Evolutionary conservation across 2,329 filamentous ascomycete genomes (phyloP).

Genomic region (Cytospora schulzeri): DNA sequence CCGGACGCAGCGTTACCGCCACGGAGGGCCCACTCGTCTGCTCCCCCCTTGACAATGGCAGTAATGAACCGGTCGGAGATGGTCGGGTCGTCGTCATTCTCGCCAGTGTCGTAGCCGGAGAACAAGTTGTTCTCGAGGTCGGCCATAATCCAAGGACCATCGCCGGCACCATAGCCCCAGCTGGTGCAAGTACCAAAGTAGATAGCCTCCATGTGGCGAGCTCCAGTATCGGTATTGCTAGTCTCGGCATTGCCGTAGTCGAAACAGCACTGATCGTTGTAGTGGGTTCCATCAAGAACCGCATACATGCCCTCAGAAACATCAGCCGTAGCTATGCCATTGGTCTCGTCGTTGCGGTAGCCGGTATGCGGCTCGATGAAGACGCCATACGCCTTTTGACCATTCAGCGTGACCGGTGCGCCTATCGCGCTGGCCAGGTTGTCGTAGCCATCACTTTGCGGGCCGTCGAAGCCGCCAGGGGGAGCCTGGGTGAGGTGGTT

Average conservation of each 20-base stretch:
- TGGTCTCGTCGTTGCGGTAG: constrained; percentile 60
- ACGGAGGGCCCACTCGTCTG: constrained; percentile 61
- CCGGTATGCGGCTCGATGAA: constrained; percentile 63
- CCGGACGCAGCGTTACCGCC: constrained; percentile 59
- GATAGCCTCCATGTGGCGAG: constrained; percentile 70
- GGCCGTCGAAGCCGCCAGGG: constrained; percentile 58
- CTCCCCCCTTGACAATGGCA: constrained; percentile 56
- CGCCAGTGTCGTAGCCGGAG: constrained; percentile 49
- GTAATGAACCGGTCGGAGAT: constrained; percentile 58
- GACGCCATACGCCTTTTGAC: constrained; percentile 65
- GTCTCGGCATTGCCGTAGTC: constrained; percentile 62
- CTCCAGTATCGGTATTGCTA: constrained; percentile 55
- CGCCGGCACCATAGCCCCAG: constrained; percentile 61
- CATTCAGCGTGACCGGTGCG: constrained; percentile 62
- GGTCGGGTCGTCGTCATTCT: constrained; percentile 56
- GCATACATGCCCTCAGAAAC: constrained; percentile 62
- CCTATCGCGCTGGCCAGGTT: constrained; percentile 60
- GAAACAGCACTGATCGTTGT: constrained; percentile 59
- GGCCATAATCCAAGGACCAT: constrained; percentile 69
- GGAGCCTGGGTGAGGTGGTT: constrained; percentile 67
- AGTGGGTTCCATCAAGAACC: constrained; percentile 61
- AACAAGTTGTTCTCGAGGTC: constrained; percentile 70
- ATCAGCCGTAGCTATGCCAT: constrained; percentile 57
- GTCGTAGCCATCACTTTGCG: constrained; percentile 59
- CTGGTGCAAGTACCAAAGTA: constrained; percentile 60